phyloP scores from a whole-genome alignment of 2,329 filamentous ascomycete genomes.

The Conoideocrella luteorostrata region DNA sequence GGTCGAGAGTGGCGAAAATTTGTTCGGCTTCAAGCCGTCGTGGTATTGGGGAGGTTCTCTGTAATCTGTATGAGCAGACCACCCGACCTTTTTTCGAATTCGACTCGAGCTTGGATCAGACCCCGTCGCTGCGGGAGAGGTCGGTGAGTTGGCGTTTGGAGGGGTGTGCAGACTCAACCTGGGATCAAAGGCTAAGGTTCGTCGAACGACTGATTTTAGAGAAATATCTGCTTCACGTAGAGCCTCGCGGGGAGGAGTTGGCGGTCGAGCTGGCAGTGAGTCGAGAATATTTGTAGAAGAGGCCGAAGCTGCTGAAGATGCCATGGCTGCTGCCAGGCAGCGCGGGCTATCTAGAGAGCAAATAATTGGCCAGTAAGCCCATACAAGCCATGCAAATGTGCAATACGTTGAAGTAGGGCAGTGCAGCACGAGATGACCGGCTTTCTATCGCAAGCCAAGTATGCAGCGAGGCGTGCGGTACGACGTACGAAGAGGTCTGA shows the following conservation, averaged over 20 bases:
- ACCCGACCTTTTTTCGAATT: constrained; percentile 49
- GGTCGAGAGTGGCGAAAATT: constrained; percentile 34
- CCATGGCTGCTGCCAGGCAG: constrained; percentile 34
- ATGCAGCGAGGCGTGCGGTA: too few species aligned
- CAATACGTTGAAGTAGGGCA: neutral
- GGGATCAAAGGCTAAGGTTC: constrained; percentile 31
- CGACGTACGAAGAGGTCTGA: too few species aligned
- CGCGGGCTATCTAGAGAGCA: constrained; percentile 33
- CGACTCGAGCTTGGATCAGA: constrained; percentile 38
- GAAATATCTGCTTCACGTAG: constrained; percentile 30
- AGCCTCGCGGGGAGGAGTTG: constrained; percentile 60
- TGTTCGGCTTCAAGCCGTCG: constrained; percentile 29
- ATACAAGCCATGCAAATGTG: constrained; percentile 7
- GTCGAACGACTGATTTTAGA: constrained; percentile 27
- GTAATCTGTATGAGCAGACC: constrained; percentile 51
- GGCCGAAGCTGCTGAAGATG: constrained; percentile 33
- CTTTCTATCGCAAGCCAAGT: too few species aligned
- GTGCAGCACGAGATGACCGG: neutral
- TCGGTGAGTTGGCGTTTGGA: constrained; percentile 40
- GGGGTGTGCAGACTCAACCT: constrained; percentile 41
- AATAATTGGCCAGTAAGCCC: constrained; percentile 8
- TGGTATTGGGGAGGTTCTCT: constrained; percentile 44
- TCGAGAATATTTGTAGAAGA: constrained; percentile 36
- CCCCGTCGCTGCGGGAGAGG: constrained; percentile 32
- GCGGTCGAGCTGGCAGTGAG: constrained; percentile 51